Percentiles rank a stretch among this genome's conserved stretches.
These are phyloP conservation scores for Endotrypanum monterogeii DNA, from an alignment of 208 protist genomes.

Conservation along the genomic window DNA sequence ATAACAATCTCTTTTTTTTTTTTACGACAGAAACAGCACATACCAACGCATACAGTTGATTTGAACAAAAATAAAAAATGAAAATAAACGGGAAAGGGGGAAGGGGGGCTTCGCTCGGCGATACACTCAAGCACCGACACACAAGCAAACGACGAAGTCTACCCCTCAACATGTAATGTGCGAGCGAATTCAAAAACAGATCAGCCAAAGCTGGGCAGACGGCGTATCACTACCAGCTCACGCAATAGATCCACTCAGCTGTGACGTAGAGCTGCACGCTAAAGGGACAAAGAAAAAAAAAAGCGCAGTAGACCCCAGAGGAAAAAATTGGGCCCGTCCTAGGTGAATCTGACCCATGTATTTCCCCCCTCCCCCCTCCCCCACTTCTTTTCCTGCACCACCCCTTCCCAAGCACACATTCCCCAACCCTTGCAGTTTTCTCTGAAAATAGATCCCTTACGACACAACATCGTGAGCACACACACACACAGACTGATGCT, in stretches of 20 bases:
- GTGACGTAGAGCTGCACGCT: background rate
- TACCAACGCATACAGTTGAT: background rate
- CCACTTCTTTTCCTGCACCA: background rate
- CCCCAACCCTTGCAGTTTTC: background rate
- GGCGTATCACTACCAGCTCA: background rate
- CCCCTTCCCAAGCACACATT: no score
- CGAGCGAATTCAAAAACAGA: background rate
- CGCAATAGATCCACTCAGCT: background rate
- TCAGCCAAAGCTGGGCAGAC: background rate
- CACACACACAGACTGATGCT: background rate
- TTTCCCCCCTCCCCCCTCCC: background rate
- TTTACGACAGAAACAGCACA: background rate
- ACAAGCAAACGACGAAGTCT: background rate
- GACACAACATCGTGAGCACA: background rate
- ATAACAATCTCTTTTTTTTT: no score
- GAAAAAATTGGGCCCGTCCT: background rate
- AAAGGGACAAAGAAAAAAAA: background rate
- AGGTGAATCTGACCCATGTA: background rate
- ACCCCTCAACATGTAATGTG: background rate
- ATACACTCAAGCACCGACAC: background rate
- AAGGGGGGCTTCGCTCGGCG: background rate
- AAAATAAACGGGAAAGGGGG: background rate
- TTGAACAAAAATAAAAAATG: background rate
- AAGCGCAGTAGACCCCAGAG: no score
- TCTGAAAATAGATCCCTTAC: background rate